Base-by-base conservation (phyloP, 495 filamentous ascomycete species). In the Podospora didyma region DNA sequence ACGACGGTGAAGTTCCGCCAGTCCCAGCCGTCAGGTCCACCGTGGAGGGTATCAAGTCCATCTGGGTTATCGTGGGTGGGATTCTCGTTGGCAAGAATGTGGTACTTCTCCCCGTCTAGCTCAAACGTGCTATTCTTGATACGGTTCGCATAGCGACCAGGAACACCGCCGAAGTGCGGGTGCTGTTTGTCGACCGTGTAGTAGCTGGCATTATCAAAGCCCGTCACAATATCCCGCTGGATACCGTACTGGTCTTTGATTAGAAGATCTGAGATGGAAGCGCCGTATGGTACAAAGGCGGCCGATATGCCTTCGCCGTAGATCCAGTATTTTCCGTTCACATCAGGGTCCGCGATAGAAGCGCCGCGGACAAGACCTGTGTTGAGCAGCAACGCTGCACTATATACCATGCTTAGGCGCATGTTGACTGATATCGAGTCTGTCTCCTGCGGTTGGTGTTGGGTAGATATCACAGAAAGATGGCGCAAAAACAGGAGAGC, bases 101-200 rank as follows among this genome's bases (percentile, higher is more conserved):
- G 79, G 63, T 86, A 93, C 0, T 69, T 76, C 14, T 60, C 61
- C 21, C 82, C 86, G 49, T 89, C 86, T 56, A 93, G 80, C 56
- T 77, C 78, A 64, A 94, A 96, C 9, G 83, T 88, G 59, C 83
- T 85, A 69, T 94, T 94, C 78, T 87, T 89, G 73, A 94, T 96
- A 31, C 88, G 85, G 71, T 96, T 93, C 42, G 89, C 89, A 64
- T 92, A 93, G 17, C 89, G 86, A 35, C 89, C 89, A 5, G 85
- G 86, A n/a, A 90, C 81, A 7, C 85, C 77, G 42, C 89, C 89
- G 56, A 89, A 87, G 75, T 86, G 89, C 48, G 88, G 88, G 72
- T 89, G 88, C 50, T 82, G 77, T 37, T 69, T 71, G 62, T 92
- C 88, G 34, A 82, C 71, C 7, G 76, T 64, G 66, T 94, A 96